A percentile compares a stretch with the other conserved stretches of the same genome.
Conservation (phyloP, 164 flowering plant genomes). For the Liquidambar formosana region DNA sequence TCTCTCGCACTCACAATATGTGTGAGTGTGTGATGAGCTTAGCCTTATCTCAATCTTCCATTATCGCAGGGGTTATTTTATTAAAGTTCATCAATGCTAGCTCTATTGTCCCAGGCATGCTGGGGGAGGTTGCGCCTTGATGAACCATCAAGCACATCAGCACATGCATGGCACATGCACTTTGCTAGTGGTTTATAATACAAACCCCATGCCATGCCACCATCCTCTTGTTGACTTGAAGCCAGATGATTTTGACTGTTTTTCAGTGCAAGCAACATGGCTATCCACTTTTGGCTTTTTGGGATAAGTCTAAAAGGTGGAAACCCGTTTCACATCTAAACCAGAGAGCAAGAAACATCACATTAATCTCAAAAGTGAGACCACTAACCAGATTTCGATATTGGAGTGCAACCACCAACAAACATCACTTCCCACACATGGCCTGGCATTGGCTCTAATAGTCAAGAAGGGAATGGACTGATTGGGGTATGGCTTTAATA, state of each 20-base stretch:
- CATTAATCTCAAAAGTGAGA: background rate
- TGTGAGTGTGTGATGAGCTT: no score
- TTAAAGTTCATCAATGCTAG: no score
- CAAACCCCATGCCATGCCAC: no score
- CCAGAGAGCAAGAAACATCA: slow-evolving; percentile 2
- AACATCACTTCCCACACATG: slow-evolving; percentile 2
- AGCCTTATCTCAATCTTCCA: no score
- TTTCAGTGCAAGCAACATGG: slow-evolving; percentile 12
- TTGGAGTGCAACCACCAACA: slow-evolving; percentile 12
- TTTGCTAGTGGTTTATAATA: background rate
- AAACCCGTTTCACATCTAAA: slow-evolving; percentile 6
- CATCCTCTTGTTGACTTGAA: no score
- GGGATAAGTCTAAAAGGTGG: background rate
- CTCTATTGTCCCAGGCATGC: no score
- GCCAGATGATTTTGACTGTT: background rate
- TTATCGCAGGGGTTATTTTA: no score
- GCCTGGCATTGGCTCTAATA: background rate
- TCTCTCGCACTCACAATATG: no score
- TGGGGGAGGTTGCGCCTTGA: no score
- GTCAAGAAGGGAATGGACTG: background rate
- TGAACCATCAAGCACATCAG: no score
- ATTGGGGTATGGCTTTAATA: background rate
- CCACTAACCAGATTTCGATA: slow-evolving; percentile 5
- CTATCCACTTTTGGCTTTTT: slow-evolving; percentile 5
- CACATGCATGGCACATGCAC: background rate